Evolutionary conservation across 257 asterid genomes (phyloP), one percentile per base, ranked within the genome.

Genomic region (Striga asiatica): DNA sequence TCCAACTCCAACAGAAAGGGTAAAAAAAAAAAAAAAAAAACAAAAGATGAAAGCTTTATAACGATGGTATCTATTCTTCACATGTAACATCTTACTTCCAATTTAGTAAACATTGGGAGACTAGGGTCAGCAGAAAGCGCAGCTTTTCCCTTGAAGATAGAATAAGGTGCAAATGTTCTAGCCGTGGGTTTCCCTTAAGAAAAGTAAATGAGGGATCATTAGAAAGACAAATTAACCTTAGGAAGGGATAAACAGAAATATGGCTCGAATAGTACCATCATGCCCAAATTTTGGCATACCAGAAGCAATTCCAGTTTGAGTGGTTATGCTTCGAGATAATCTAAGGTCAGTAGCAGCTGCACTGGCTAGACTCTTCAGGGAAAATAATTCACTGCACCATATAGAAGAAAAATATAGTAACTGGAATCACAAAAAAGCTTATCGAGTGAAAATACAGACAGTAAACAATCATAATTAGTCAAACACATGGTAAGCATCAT

Each of bases 71-170:
- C 50, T 27, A 39, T 47, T n/a, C 13, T 55, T 48, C 67, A 20
- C 18, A 51, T 34, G 19, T 43, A 54, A 67, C 14, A 50, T 21
- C 79, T 14, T 77, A 89, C 97, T 29, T 73, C 82, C 74, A 76
- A 28, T 82, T 82, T 81, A 28, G 50, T 66, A 46, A 81, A 86
- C 45, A 78, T 76, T 6, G 94, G 96, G 55, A 75, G 77, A 58
- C 59, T 56, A 48, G 94, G 96, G 59, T 66, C 69, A 43, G 94
- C 84, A 56, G 94, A 75, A 14, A 91, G 81, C 7, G 95, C 86
- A 49, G 95, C 94, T 75, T 86, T 86, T 58, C 96, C 98, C 75
- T 91, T 91, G 84, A 45, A 91, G 69, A 91, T 62, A 9, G 95
- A 63, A 68, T 79, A 86, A 25, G 92, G 78, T 27, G 98, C 89